Evolutionary conservation across 768 basidiomycete genomes (phyloP).

Genomic region (Russula sp.): DNA sequence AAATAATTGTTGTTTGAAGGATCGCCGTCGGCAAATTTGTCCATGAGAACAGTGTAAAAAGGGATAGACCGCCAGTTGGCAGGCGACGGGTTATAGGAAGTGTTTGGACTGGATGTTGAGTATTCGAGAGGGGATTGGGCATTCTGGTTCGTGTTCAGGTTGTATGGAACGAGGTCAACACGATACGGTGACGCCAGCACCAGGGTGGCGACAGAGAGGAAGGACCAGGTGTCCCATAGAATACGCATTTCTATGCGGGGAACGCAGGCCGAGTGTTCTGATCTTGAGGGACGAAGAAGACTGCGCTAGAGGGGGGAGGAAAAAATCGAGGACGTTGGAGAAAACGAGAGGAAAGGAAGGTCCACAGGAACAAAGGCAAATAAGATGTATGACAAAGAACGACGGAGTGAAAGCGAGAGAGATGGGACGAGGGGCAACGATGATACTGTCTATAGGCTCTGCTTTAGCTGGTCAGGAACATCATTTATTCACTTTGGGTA

Average conservation of each 20-base stretch:
- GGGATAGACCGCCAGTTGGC: constrained; percentile 83
- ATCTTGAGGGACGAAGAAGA: neutral
- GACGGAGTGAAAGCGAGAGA: neutral
- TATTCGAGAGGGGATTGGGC: constrained; percentile 66
- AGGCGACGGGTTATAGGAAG: constrained; percentile 73
- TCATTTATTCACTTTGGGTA: neutral
- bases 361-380: too few species aligned
- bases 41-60: constrained; percentile 75
- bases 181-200: constrained; percentile 59
- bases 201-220: constrained; percentile 36
- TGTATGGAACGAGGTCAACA: constrained; percentile 61
- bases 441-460: neutral
- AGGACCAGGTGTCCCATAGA: constrained; percentile 37
- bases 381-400: neutral
- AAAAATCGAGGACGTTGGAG: neutral
- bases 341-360: too few species aligned
- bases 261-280: neutral
- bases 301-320: neutral
- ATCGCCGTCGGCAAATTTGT: constrained; percentile 94
- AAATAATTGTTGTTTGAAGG: constrained; percentile 91
- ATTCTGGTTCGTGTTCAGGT: constrained; percentile 72
- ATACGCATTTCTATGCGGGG: constrained; percentile 24
- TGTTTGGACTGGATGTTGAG: constrained; percentile 50
- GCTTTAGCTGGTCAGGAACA: neutral
- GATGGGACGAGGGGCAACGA: neutral